phyloP scores from a whole-genome alignment of 768 basidiomycete species.

The Suillus spraguei region DNA sequence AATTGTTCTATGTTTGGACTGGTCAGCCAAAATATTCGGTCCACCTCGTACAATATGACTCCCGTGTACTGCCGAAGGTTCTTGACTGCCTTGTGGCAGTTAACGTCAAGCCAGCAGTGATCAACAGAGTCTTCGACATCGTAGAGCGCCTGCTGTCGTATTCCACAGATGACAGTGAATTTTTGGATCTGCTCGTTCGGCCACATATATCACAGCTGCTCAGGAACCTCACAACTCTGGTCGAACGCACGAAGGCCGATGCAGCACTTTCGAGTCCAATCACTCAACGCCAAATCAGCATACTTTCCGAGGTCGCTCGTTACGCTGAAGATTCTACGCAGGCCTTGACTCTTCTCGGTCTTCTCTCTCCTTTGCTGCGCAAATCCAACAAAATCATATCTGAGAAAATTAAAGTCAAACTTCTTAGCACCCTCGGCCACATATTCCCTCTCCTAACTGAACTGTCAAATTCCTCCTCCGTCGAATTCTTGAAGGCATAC shows the following conservation, averaged over 20 bases:
- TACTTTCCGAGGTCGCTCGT: constrained; percentile 79
- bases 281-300: constrained; percentile 77
- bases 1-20: constrained; percentile 83
- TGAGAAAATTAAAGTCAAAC: constrained; percentile 84
- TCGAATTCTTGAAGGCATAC: constrained; percentile 54
- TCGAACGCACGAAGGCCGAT: constrained; percentile 60
- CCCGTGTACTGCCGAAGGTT: constrained; percentile 68
- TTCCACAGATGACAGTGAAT: constrained; percentile 49
- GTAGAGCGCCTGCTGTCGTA: constrained; percentile 68
- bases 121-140: constrained; percentile 83
- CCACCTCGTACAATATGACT: constrained; percentile 73
- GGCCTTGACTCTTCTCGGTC: constrained; percentile 66
- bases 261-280: constrained; percentile 59
- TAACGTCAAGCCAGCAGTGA: constrained; percentile 85
- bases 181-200: constrained; percentile 58
- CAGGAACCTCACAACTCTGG: constrained; percentile 65
- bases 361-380: constrained; percentile 81
- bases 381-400: constrained; percentile 74
- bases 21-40: constrained; percentile 52
- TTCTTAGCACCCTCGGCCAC: constrained; percentile 70
- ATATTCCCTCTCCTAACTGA: constrained; percentile 70
- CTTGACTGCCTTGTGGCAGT: constrained; percentile 81
- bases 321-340: constrained; percentile 71
- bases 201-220: constrained; percentile 77
- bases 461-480: constrained; percentile 47